Evolutionary conservation across 495 filamentous ascomycete species (phyloP).

Genomic region (Neurospora sp.): DNA sequence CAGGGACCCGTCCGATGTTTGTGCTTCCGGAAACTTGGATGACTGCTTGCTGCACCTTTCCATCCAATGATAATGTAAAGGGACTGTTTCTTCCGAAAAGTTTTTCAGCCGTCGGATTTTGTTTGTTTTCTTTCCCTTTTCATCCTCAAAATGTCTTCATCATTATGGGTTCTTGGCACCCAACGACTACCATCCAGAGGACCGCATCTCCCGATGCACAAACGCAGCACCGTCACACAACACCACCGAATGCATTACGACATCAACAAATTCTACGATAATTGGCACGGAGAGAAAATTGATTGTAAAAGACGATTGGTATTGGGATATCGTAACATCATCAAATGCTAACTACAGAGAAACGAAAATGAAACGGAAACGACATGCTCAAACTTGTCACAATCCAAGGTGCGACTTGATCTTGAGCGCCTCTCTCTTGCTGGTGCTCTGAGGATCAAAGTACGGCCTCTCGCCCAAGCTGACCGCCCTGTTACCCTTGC

Average conservation of each 20-base stretch:
- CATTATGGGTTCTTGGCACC: background rate
- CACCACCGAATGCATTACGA: background rate
- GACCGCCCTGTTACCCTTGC: constrained; percentile 52
- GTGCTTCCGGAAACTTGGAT: background rate
- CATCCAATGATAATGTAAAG: background rate
- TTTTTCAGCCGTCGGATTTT: background rate
- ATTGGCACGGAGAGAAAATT: background rate
- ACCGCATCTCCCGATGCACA: background rate
- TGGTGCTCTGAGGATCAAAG: constrained; percentile 50
- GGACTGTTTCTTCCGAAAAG: background rate
- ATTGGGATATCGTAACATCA: background rate
- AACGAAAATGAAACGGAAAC: background rate
- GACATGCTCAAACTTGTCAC: background rate
- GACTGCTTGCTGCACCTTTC: background rate
- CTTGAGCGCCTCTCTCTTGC: constrained; percentile 45
- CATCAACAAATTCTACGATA: background rate
- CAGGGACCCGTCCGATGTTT: background rate
- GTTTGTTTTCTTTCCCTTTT: background rate
- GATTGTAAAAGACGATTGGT: background rate
- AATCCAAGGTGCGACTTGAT: background rate
- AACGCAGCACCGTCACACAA: background rate
- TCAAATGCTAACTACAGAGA: background rate
- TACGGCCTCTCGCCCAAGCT: constrained; percentile 63
- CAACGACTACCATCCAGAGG: background rate
- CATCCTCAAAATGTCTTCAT: background rate